Evolutionary conservation across 352 stramenopile genomes (phyloP), one percentile per base, ranked within the genome.

Genomic region (Globisporangium viniferum): DNA sequence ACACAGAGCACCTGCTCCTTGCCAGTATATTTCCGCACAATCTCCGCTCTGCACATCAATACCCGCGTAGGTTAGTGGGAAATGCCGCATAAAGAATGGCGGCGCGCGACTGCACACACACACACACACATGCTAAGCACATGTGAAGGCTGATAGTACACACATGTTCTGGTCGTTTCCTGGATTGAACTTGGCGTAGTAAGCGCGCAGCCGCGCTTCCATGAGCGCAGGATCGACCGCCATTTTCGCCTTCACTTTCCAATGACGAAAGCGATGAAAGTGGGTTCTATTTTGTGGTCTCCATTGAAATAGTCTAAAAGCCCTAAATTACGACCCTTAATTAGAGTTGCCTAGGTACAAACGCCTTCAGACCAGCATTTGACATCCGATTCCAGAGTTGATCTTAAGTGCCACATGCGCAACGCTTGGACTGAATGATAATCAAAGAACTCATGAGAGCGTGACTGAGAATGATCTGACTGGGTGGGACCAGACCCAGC

Each of bases 131-230:
- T 24, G 24, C 22, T 29, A 0, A 56, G 18, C 6, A 20, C 56
- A 35, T 29, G 15, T 60, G 9, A 8, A 46, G 3, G 20, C 14
- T 15, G 10, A 0, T 31, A 27, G 0, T 15, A 84, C 81, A 49
- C 62, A 90, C 84, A 95, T 93, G 74, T 93, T 93, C 69, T 90
- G 77, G 48, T 88, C 58, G 63, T 93, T 93, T 22, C 67, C 80
- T 14, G 88, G 86, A 62, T 95, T 95, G 72, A 92, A 73, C 67
- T 75, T 69, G 36, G 74, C 71, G 80, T 95, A 95, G 73, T 86
- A 95, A 64, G 80, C 74, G 49, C 79, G 82, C 76, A 93, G 74
- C 27, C 77, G 75, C 66, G 69, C 67, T 71, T 90, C 80, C 72
- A 91, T 72, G 3, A 73, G 54, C 29, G 41, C 56, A 14, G 62